Percentiles rank a stretch among this genome's conserved stretches.
Conservation (phyloP, 129 eudicot genomes). For the Erigeron canadensis region DNA sequence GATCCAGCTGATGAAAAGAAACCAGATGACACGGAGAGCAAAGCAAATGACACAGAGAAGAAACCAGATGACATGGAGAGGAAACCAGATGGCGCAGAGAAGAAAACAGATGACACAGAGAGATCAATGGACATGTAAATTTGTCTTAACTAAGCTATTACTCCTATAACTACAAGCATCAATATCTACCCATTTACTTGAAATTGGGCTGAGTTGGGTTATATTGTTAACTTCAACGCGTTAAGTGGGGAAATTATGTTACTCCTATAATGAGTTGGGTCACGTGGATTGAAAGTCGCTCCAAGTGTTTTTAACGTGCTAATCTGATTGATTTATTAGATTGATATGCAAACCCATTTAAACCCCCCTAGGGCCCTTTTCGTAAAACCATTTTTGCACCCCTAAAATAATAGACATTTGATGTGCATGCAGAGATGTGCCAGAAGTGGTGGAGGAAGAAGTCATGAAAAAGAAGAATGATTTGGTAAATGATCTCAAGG, state of each 20-base stretch:
- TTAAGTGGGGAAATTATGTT: background rate
- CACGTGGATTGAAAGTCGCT: background rate
- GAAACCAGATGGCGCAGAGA: too few relatives aligned
- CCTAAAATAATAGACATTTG: conserved; percentile 18
- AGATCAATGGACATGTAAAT: conserved; percentile 45
- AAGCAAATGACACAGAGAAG: conserved; percentile 34
- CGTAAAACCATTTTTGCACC: background rate
- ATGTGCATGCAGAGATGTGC: conserved; percentile 45
- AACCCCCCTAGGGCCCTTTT: too few relatives aligned
- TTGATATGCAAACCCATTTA: too few relatives aligned
- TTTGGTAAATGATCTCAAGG: conserved; percentile 36
- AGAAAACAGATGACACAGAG: conserved; percentile 43
- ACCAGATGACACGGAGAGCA: conserved; percentile 35
- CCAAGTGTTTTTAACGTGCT: background rate
- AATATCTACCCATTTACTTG: background rate
- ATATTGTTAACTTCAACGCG: background rate
- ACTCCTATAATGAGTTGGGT: background rate
- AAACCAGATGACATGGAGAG: conserved; percentile 13
- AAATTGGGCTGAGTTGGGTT: conserved; percentile 13
- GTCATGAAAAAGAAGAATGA: conserved; percentile 34
- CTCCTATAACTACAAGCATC: background rate
- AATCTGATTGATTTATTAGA: too few relatives aligned
- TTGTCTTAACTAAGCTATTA: conserved; percentile 1
- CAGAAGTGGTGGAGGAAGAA: conserved; percentile 43
- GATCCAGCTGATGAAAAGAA: conserved; percentile 63